Evolutionary conservation across 2,329 filamentous ascomycete genomes (phyloP).

Genomic region (Alternaria incomplexa): DNA sequence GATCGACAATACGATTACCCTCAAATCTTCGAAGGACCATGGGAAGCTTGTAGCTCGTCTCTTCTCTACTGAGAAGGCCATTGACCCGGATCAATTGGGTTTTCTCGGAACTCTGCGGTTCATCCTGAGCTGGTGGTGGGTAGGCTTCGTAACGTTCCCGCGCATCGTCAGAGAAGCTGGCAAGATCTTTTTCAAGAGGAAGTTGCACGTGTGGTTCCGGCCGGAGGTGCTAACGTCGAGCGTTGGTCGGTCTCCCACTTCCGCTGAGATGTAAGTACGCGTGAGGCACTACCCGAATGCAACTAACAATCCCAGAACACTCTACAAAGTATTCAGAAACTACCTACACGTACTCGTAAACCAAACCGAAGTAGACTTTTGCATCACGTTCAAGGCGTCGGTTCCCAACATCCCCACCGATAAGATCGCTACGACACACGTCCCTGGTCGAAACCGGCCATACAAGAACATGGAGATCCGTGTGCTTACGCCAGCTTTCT

Average conservation of each 20-base stretch:
- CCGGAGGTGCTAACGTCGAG: constrained; percentile 67
- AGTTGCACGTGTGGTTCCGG: constrained; percentile 68
- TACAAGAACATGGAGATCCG: constrained; percentile 60
- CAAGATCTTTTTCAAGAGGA: constrained; percentile 61
- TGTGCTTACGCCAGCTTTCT: constrained; percentile 70
- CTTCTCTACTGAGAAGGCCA: constrained; percentile 58
- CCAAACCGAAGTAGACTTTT: constrained; percentile 52
- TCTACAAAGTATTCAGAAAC: constrained; percentile 49
- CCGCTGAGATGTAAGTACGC: constrained; percentile 52
- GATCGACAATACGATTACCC: constrained; percentile 66
- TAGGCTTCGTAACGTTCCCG: constrained; percentile 69
- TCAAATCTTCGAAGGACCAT: constrained; percentile 65
- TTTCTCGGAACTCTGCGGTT: constrained; percentile 55
- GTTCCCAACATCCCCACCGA: constrained; percentile 46
- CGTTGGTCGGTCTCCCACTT: constrained; percentile 60
- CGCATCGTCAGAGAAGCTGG: constrained; percentile 68
- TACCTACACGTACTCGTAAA: constrained; percentile 58
- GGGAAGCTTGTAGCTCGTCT: constrained; percentile 68
- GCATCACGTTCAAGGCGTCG: constrained; percentile 61
- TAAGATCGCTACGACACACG: constrained; percentile 30
- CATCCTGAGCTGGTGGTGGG: constrained; percentile 68
- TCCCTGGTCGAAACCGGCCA: constrained; percentile 1
- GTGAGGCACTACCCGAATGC: background rate
- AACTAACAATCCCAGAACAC: constrained; percentile 24
- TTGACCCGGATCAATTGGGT: constrained; percentile 59